phyloP scores from a whole-genome alignment of 78 protist species.

The Planoprotostelium fungivorum region DNA sequence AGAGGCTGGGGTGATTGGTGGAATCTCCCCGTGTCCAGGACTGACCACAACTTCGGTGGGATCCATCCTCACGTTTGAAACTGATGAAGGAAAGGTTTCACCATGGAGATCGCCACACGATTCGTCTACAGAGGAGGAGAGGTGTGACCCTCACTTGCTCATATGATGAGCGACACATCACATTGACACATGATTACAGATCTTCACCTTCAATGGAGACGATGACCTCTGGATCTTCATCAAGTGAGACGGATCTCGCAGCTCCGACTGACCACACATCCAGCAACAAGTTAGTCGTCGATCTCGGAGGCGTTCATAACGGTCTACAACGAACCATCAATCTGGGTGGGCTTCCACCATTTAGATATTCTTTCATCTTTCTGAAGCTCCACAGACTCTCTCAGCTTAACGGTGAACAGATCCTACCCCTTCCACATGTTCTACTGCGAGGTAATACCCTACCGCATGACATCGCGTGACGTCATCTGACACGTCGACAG shows the following conservation, averaged over 20 bases:
- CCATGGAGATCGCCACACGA: not conserved
- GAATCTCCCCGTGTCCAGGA: not conserved
- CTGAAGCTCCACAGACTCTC: not conserved
- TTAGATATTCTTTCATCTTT: no score
- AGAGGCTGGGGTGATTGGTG: not conserved
- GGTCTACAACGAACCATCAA: not conserved
- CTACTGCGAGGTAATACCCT: not conserved
- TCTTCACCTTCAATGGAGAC: not conserved
- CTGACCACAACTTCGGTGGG: not conserved
- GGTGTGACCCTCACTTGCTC: no score
- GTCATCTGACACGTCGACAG: not conserved
- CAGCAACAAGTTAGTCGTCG: not conserved
- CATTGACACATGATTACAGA: not conserved
- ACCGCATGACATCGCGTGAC: not conserved
- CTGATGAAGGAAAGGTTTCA: not conserved
- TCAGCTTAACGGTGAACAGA: not conserved
- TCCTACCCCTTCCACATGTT: constrained; percentile 5
- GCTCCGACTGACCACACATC: no score
- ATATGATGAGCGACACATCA: no score
- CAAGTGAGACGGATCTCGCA: no score
- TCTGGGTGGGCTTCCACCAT: no score
- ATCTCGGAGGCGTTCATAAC: not conserved
- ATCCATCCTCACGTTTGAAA: no score
- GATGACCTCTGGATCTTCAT: constrained; percentile 1
- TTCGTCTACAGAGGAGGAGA: constrained; percentile 7